Percentiles rank a stretch among this genome's conserved stretches.
These are phyloP conservation scores for Dryadomyces quercus-mongolicae DNA, from an alignment of 2,329 filamentous ascomycete species.

Conservation along the genomic window DNA sequence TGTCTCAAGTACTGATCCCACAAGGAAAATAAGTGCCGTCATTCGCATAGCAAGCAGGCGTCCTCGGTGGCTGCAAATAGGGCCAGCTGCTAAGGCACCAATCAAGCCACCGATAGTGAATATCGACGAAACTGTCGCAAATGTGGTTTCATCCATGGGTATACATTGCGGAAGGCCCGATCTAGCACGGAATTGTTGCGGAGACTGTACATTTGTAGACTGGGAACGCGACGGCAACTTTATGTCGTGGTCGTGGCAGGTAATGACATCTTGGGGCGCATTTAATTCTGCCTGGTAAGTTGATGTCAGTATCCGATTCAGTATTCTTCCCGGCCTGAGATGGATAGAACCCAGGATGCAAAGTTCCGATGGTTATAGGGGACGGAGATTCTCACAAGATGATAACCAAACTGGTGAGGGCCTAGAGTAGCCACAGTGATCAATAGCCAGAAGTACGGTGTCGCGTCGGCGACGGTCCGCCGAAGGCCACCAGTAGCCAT, in stretches of 20 bases:
- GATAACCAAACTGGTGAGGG: constrained; percentile 88
- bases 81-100: constrained; percentile 70
- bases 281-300: constrained; percentile 71
- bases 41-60: constrained; percentile 63
- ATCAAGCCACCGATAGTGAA: constrained; percentile 83
- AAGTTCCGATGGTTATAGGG: constrained; percentile 5
- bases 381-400: constrained; percentile 50
- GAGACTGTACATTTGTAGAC: constrained; percentile 11
- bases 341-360: neutral
- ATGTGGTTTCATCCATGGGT: constrained; percentile 69
- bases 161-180: constrained; percentile 62
- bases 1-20: constrained; percentile 67
- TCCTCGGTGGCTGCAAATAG: constrained; percentile 65
- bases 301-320: constrained; percentile 4
- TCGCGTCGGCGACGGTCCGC: constrained; percentile 27
- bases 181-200: constrained; percentile 16
- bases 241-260: constrained; percentile 53
- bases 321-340: neutral
- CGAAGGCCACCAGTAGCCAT: neutral
- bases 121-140: constrained; percentile 78
- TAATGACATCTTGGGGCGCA: constrained; percentile 86
- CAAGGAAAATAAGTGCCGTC: constrained; percentile 63
- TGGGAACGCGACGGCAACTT: constrained; percentile 7
- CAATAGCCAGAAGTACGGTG: constrained; percentile 65
- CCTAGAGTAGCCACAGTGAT: constrained; percentile 70